Evolutionary conservation across 1,284 basidiomycete species (phyloP), one percentile per base, ranked within the genome.

Genomic region (Cystobasidium sp.): DNA sequence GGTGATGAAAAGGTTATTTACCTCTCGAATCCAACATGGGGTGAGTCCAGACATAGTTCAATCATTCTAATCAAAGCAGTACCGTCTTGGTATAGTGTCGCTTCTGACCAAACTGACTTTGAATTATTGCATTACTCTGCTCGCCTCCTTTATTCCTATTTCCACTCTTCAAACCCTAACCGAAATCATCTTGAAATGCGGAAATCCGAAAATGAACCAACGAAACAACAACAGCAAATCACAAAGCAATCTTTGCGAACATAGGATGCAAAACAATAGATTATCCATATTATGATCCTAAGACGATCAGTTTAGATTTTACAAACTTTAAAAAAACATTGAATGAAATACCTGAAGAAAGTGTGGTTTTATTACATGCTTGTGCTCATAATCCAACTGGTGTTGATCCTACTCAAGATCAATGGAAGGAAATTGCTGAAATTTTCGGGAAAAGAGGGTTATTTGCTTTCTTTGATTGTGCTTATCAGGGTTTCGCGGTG

Each of bases 321-420:
- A 82, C 85, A 20, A 91, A 90, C 44, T 88, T 97, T 82, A 84
- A 90, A 64, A 84, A 84, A 41, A 84, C 91, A 59, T 83, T 96
- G 68, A 81, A 88, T 87, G 90, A 86, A 77, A 85, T 83, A 31
- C 88, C 91, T 10, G 83, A 86, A 18, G 87, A 88, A 55, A 96
- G 93, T 3, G 90, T 94, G 62, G 91, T 98, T 82, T 84, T 99
- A 76, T 83, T 99, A 56, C 79, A 80, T 65, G 92, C 93, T 8
- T 95, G 94, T 82, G 96, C 96, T 52, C 95, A 96, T 82, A 95
- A 96, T 81, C 96, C 96, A 4, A 97, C 95, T 0, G 94, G 96
- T 2, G 93, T 97, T 8, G 96, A 99, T 83, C 92, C 95, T 43
- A 95, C 92, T 37, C 83, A 84, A 64, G 91, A 91, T 76, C 92